Evolutionary conservation across 1,284 basidiomycete genomes (phyloP).

Genomic region (Trichosporon asahii): DNA sequence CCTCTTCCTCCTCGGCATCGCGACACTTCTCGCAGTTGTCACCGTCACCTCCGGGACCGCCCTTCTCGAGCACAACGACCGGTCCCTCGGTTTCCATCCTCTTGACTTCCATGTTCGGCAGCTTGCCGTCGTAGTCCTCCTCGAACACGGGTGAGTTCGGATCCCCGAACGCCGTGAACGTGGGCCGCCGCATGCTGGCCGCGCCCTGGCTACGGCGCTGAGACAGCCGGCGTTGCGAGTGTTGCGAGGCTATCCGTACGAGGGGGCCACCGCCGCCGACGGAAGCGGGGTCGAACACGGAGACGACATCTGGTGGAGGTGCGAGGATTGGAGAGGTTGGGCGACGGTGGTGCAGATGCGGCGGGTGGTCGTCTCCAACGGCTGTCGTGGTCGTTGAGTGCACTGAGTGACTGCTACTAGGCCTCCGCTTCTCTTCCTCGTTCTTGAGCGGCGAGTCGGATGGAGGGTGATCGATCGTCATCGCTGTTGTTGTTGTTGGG

Average conservation of each 20-base stretch:
- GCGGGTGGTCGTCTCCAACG: neutral
- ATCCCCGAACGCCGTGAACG: neutral
- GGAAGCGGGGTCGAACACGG: conserved; percentile 38
- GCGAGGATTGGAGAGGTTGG: neutral
- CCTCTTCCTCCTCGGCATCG: neutral
- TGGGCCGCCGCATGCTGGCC: neutral
- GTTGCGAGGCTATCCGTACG: conserved; percentile 35
- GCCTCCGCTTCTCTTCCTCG: neutral
- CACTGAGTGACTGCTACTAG: neutral
- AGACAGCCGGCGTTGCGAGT: conserved; percentile 16
- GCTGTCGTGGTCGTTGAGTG: neutral
- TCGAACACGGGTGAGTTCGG: conserved; percentile 5
- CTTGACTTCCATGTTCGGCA: neutral
- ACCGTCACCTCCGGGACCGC: neutral
- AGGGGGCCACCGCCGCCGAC: conserved; percentile 41
- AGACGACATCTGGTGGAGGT: conserved; percentile 32
- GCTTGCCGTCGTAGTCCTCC: conserved; percentile 8
- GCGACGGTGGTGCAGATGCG: neutral
- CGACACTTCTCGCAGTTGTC: conserved; percentile 1
- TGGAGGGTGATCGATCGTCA: neutral
- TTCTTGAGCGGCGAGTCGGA: neutral
- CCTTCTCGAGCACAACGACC: too few relatives aligned
- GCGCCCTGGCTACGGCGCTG: neutral
- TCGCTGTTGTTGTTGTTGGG: neutral
- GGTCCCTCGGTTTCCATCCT: neutral